Evolutionary conservation across 257 asterid species (phyloP).

Genomic region (Ilex aquifolium): DNA sequence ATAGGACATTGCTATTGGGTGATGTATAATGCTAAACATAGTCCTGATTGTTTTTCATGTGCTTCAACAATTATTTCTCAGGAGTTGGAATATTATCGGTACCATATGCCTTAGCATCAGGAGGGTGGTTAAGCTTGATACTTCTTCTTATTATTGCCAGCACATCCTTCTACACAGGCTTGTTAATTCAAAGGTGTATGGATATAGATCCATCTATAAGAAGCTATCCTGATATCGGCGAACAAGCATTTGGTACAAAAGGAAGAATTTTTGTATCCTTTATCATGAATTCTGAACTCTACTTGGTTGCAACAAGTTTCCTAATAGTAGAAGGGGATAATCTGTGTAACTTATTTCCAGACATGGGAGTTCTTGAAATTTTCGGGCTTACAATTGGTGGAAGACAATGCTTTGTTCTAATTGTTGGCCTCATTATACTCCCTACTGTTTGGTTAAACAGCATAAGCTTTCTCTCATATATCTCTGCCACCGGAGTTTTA

Average conservation of each 20-base stretch:
- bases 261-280: slow-evolving; percentile 57
- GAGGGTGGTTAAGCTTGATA: slow-evolving; percentile 81
- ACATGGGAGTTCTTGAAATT: slow-evolving; percentile 15
- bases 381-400: too few relatives aligned
- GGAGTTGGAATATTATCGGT: slow-evolving; percentile 83
- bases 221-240: slow-evolving; percentile 73
- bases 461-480: too few relatives aligned
- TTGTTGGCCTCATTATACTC: too few relatives aligned
- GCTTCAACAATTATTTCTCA: slow-evolving; percentile 8
- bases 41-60: too few relatives aligned
- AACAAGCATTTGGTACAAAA: slow-evolving; percentile 55
- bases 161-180: too few relatives aligned
- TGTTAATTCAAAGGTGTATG: slow-evolving; percentile 73
- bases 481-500: too few relatives aligned
- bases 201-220: slow-evolving; percentile 56
- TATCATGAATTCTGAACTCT: slow-evolving; percentile 62
- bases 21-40: too few relatives aligned
- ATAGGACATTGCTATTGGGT: too few relatives aligned
- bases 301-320: slow-evolving; percentile 83
- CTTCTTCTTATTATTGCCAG: slow-evolving; percentile 54
- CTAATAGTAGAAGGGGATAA: slow-evolving; percentile 84
- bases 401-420: too few relatives aligned
- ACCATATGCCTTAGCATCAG: slow-evolving; percentile 75
- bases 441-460: too few relatives aligned
- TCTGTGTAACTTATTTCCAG: slow-evolving; percentile 41